Evolutionary conservation across 2,329 filamentous ascomycete genomes (phyloP), one percentile per base, ranked within the genome.

Genomic region (Bipolaris oryzae): DNA sequence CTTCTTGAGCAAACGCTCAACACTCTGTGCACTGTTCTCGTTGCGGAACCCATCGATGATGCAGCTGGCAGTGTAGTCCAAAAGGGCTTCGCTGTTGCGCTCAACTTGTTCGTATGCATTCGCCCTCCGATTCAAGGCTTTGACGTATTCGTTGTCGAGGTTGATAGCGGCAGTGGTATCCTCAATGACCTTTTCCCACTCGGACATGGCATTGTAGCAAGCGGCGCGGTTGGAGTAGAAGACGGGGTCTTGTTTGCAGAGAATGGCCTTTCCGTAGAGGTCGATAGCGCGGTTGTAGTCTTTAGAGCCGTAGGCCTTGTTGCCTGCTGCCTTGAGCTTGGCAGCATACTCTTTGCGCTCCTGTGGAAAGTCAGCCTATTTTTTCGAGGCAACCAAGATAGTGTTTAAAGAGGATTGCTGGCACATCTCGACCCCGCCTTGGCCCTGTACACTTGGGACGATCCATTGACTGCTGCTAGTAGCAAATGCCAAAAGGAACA

Each of bases 171-270:
- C 94, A 31, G 91, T 97, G 54, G 95, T 98, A 75, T 99, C 95
- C 72, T 96, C 94, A 61, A 99, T 90, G 55, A 98, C 95, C 82
- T 95, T 94, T 47, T 96, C 89, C 92, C 94, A 99, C 70, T 96
- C 85, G 64, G 87, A 88, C 74, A 95, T 87, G 65, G 95, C 92
- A 76, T 96, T 98, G 82, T 92, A 96, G 84, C 95, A 99, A 52
- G 95, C 95, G 55, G 95, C 95, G 69, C 95, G 90, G 84, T 99
- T 99, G 63, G 95, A 98, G 85, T 96, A 99, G 84, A 95, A 99
- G 76, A 99, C 93, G 31, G 95, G 92, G 73, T 99, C 95, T 55
- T 93, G 89, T 81, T 95, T 96, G 89, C 95, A 98, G 49, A 98
- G 82, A 70, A 99, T 96, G 48, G 95, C 95, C 81, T 96, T 91